Base-by-base conservation (phyloP, 2,329 filamentous ascomycete species). In the Aspergillus niger region DNA sequence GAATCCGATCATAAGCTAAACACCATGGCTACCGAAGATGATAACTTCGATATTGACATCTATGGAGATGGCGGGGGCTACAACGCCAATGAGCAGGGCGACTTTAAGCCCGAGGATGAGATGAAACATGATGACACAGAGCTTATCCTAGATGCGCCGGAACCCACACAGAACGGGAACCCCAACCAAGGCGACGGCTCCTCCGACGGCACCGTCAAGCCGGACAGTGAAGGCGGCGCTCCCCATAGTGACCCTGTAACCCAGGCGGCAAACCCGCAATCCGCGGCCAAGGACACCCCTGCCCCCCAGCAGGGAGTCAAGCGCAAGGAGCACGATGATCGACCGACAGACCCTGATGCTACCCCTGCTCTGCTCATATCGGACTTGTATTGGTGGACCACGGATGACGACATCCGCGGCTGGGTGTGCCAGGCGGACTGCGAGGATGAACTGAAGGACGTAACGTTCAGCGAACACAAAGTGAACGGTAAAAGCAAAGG, bases 401-500 rank as follows among this genome's bases (percentile, higher is more conserved):
- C 91, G 2, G 95, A 99, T 73, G 95, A 99, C 72, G 92, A 98
- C 69, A 86, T 99, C 59, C 90, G 95, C 56, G 91, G 90, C 54
- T 97, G 92, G 91, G 83, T 90, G 24, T 87, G 88, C 66, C 85
- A 91, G 65, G 91, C 90, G n/a, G 86, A 85, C 2, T 91, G 87
- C 67, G 95, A 98, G 75, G 85, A 89, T 49, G 91, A 97, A 70
- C 80, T 98, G 17, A 92, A 91, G 70, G 95, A 98, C 63, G 87
- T 99, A 55, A 97, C 93, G 0, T 99, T 98, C 76, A 97, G 92
- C 70, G 95, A 99, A 76, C 95, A 98, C 78, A 99, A 99, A 75
- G 93, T 98, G 51, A 99, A 99, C 68, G 95, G 95, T 68, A 99
- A 99, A 80, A 97, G 92, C 79, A 97, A 98, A 81, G 94, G 95